Conservation (phyloP, 2,329 filamentous ascomycete species). For the Fusarium neocosmosporiellum region DNA sequence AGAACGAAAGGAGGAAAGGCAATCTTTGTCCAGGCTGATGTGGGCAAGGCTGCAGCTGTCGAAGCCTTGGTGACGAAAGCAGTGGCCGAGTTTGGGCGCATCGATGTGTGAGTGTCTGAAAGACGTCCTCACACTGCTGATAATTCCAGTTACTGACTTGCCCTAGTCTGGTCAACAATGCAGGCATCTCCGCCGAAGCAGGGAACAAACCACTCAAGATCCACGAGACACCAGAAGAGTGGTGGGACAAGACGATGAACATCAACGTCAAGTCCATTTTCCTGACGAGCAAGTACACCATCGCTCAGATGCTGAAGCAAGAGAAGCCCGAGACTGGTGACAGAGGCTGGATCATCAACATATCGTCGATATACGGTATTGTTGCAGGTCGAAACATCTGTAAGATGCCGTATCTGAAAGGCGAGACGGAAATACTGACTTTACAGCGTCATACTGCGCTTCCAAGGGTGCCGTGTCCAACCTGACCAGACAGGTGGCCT, state of each 20-base stretch:
- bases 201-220: constrained; percentile 51
- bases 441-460: constrained; percentile 53
- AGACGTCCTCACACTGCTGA: constrained; percentile 46
- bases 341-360: constrained; percentile 63
- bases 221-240: constrained; percentile 58
- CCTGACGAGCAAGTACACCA: constrained; percentile 57
- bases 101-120: constrained; percentile 39
- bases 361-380: constrained; percentile 56
- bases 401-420: neutral
- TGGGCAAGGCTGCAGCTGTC: constrained; percentile 51
- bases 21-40: constrained; percentile 58
- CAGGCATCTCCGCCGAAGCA: constrained; percentile 55
- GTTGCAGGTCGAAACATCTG: constrained; percentile 46
- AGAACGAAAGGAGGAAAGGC: constrained; percentile 46
- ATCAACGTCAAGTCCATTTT: constrained; percentile 54
- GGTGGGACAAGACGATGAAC: constrained; percentile 56
- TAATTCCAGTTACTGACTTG: neutral
- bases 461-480: constrained; percentile 63
- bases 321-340: constrained; percentile 51
- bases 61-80: constrained; percentile 49
- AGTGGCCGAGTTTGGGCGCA: constrained; percentile 32
- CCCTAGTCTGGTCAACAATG: constrained; percentile 51
- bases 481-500: constrained; percentile 59
- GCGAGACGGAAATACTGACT: neutral
- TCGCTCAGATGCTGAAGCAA: constrained; percentile 62